Evolutionary conservation across 345 rosid species (phyloP).

Genomic region (rapeseed (Brassica napus)): DNA sequence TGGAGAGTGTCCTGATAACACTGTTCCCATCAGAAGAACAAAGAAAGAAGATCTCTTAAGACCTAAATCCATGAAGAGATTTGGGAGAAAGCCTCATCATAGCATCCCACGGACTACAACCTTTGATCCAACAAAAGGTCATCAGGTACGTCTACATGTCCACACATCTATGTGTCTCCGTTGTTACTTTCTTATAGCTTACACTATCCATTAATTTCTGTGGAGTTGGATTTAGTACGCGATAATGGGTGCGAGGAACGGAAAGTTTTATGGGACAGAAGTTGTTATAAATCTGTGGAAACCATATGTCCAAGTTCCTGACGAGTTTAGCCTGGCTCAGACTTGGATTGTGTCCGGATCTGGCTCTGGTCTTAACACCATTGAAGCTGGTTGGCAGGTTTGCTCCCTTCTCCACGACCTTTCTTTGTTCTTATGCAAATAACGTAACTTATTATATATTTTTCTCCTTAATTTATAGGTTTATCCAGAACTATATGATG

Average conservation of each 20-base stretch:
- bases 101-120: slow-evolving; percentile 47
- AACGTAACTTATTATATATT: not conserved
- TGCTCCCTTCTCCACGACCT: slow-evolving; percentile 9
- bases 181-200: not conserved
- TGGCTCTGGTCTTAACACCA: slow-evolving; percentile 54
- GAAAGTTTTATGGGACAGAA: slow-evolving; percentile 57
- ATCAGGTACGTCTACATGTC: slow-evolving; percentile 36
- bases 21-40: slow-evolving; percentile 62
- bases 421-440: not conserved
- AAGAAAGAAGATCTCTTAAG: slow-evolving; percentile 55
- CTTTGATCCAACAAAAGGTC: slow-evolving; percentile 41
- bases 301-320: slow-evolving; percentile 54
- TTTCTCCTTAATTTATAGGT: slow-evolving; percentile 44
- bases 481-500: slow-evolving; percentile 62
- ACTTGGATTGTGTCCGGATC: slow-evolving; percentile 63
- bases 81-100: slow-evolving; percentile 52
- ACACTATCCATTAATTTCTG: not conserved
- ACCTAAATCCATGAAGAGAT: slow-evolving; percentile 49
- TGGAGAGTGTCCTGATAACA: slow-evolving; percentile 54
- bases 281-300: slow-evolving; percentile 62
- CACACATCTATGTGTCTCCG: not conserved
- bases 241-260: slow-evolving; percentile 49
- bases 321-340: slow-evolving; percentile 69
- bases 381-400: slow-evolving; percentile 83
- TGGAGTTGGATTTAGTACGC: slow-evolving; percentile 48